Evolutionary conservation across 164 flowering plant genomes (phyloP), one percentile per base, ranked within the genome.

Genomic region (Protea cynaroides): DNA sequence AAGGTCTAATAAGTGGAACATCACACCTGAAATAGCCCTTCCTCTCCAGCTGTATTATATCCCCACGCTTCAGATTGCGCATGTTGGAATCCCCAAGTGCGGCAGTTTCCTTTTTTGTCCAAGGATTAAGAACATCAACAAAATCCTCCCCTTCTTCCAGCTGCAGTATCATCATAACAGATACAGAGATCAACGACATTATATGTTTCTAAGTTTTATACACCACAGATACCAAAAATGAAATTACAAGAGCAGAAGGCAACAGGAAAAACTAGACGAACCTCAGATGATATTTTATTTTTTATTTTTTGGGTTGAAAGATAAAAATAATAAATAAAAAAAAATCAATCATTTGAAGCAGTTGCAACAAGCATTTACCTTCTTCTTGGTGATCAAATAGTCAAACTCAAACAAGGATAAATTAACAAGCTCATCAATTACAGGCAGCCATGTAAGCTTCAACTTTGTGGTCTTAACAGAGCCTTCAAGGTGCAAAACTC

Each of bases 371-470:
- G 34, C 34, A 29, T 2, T 21, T 76, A 93, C 97, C 98, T 90
- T 93, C 76, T 90, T 93, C 77, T 93, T 93, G 46, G 91, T 84
- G 68, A 93, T 93, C 7, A 93, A 76, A 76, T 93, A 81, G 69
- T 84, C 96, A 65, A 86, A 86, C 68, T 88, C 92, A 75, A 88
- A 72, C 68, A 93, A 68, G 15, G 75, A 72, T 47, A 93, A 86
- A 66, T 75, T 74, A 56, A 93, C 92, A 57, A 93, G 77, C 65
- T 93, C 98, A 63, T 68, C 71, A 56, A 65, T 78, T 46, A 89
- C 94, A 34, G 97, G 83, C 18, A 93, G 80, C 98, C 98, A 93
- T 1, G 98, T 90, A 62, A 93, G 94, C 81, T 93, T 93, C 88
- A 86, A 68, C 69, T 93, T 93, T 51, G 97, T 93, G 55, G 94